These are phyloP conservation scores for Spergularia azorica DNA, from an alignment of 179 eudicot genomes.

Conservation along the genomic window DNA sequence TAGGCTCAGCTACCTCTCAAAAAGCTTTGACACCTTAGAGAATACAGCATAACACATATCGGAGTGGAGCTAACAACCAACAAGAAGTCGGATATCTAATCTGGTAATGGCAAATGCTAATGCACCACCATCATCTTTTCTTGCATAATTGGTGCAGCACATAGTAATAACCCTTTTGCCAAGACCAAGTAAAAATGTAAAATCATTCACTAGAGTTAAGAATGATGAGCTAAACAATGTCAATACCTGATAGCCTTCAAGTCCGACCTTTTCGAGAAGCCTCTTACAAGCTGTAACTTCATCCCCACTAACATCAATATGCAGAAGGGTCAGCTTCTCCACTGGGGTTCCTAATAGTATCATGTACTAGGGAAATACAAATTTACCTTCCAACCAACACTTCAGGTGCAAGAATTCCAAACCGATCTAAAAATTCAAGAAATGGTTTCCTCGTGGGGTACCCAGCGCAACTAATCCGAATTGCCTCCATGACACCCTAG, in stretches of 20 bases:
- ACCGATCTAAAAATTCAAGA: slow-evolving; percentile 81
- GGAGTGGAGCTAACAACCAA: background rate
- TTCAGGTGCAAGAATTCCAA: slow-evolving; percentile 92
- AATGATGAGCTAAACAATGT: background rate
- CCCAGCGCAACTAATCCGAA: slow-evolving; percentile 94
- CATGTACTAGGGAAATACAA: slow-evolving; percentile 7
- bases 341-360: slow-evolving; percentile 6
- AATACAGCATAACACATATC: background rate
- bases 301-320: slow-evolving; percentile 54
- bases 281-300: slow-evolving; percentile 79
- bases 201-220: background rate
- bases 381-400: slow-evolving; percentile 81
- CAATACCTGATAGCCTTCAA: slow-evolving; percentile 91
- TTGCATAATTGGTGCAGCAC: background rate
- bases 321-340: slow-evolving; percentile 20
- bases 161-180: background rate
- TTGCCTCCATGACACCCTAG: slow-evolving; percentile 99
- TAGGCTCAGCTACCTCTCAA: slow-evolving; percentile 11
- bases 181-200: background rate
- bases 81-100: background rate
- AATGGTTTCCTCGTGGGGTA: slow-evolving; percentile 93
- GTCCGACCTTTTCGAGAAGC: slow-evolving; percentile 81
- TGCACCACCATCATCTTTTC: background rate
- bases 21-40: background rate
- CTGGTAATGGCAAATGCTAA: background rate